Conservation (phyloP, 2,329 filamentous ascomycete genomes). For the Amesomyces nigricolor region DNA sequence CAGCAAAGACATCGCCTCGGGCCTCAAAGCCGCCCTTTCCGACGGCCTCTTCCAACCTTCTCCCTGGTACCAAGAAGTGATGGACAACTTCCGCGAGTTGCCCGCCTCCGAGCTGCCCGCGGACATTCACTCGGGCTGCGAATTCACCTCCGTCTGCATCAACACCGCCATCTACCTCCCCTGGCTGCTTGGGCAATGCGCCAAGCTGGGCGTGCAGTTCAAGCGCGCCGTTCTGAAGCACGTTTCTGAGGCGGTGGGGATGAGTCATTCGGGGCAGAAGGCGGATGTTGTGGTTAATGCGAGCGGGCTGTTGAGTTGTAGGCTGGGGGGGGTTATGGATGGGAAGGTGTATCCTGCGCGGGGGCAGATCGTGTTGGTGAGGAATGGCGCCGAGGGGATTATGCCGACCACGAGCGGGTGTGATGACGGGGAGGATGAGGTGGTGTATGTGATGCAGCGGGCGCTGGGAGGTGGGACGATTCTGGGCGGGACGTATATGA, state of each 20-base stretch:
- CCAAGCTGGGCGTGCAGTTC: slow-evolving; percentile 64
- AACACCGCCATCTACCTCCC: slow-evolving; percentile 84
- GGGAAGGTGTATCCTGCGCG: slow-evolving; percentile 65
- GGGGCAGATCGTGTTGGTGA: slow-evolving; percentile 77
- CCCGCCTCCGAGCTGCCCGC: slow-evolving; percentile 51
- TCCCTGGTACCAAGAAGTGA: slow-evolving; percentile 68
- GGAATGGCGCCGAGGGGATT: slow-evolving; percentile 72
- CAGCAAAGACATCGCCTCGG: slow-evolving; percentile 51
- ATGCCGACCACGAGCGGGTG: slow-evolving; percentile 57
- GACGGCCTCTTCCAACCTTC: slow-evolving; percentile 60
- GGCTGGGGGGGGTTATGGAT: slow-evolving; percentile 78
- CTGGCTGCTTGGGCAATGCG: slow-evolving; percentile 76
- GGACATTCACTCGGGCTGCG: slow-evolving; percentile 65
- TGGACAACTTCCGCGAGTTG: slow-evolving; percentile 66
- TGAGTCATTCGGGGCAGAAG: slow-evolving; percentile 51
- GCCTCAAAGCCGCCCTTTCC: slow-evolving; percentile 39
- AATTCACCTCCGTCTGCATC: slow-evolving; percentile 83
- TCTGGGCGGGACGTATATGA: slow-evolving; percentile 79
- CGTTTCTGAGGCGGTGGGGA: slow-evolving; percentile 60
- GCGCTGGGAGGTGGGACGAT: slow-evolving; percentile 76
- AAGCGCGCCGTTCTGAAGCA: slow-evolving; percentile 61
- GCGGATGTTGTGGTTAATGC: slow-evolving; percentile 77
- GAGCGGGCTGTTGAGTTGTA: slow-evolving; percentile 69
- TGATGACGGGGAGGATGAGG: slow-evolving; percentile 67
- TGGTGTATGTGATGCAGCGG: slow-evolving; percentile 76